These are phyloP conservation scores for Lactarius sp. DNA, from an alignment of 768 basidiomycete species.

Conservation along the genomic window DNA sequence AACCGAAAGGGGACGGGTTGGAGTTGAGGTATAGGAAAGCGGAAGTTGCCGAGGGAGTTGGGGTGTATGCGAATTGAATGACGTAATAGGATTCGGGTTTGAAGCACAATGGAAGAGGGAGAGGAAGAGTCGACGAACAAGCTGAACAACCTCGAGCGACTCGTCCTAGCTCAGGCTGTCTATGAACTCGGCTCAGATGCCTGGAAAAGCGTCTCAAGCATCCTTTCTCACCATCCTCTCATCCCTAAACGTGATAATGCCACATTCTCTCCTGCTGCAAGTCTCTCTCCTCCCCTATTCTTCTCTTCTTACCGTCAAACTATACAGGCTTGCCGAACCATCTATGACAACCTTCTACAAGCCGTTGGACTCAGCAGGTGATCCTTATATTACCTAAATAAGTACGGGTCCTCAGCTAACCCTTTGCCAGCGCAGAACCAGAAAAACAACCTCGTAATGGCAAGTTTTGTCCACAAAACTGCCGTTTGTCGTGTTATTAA, in stretches of 20 bases:
- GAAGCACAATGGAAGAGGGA: no score
- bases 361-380: constrained; percentile 14
- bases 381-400: neutral
- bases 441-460: constrained; percentile 51
- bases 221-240: constrained; percentile 69
- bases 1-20: neutral
- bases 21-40: neutral
- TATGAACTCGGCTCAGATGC: constrained; percentile 70
- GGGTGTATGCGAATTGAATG: neutral
- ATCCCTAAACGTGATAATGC: constrained; percentile 50
- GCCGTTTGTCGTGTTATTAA: constrained; percentile 4
- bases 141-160: constrained; percentile 52
- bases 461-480: constrained; percentile 20
- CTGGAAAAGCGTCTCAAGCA: constrained; percentile 62
- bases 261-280: constrained; percentile 58
- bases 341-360: constrained; percentile 7
- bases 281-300: constrained; percentile 34
- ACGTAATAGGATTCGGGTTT: constrained; percentile 2
- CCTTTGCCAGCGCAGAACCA: constrained; percentile 17
- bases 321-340: constrained; percentile 7
- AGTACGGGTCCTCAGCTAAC: neutral
- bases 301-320: constrained; percentile 5
- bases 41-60: neutral
- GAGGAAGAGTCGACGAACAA: neutral
- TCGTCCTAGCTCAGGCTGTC: constrained; percentile 82